Percentiles rank a stretch among this genome's conserved stretches.
Conservation (phyloP, 2,329 filamentous ascomycete genomes). For the Colletotrichum gigasporum region DNA sequence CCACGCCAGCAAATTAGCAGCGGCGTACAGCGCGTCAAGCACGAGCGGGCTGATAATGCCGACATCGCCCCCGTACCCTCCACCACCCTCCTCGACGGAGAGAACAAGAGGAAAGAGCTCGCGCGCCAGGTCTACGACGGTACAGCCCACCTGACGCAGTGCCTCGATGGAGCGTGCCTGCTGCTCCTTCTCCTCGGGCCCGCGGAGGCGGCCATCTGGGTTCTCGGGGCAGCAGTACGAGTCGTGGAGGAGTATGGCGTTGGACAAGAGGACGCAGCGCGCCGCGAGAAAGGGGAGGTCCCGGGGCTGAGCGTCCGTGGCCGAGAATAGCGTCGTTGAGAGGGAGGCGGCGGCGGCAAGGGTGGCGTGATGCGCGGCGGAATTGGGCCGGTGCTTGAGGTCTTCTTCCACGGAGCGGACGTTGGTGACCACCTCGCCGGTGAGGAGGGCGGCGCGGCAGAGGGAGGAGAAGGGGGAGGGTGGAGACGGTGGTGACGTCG, state of each 20-base stretch:
- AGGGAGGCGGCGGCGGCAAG: background rate
- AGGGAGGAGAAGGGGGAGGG: constrained; percentile 61
- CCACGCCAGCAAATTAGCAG: constrained; percentile 48
- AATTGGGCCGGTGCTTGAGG: constrained; percentile 9
- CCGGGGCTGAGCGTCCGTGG: background rate
- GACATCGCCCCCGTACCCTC: constrained; percentile 29
- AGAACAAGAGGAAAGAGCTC: constrained; percentile 35
- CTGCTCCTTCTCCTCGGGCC: constrained; percentile 39
- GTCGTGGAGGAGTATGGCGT: constrained; percentile 43
- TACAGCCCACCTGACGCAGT: constrained; percentile 40
- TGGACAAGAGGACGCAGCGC: constrained; percentile 34
- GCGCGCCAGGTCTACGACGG: constrained; percentile 40
- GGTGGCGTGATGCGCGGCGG: background rate
- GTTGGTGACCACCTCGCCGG: constrained; percentile 45
- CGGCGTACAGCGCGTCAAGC: constrained; percentile 49
- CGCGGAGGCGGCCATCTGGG: constrained; percentile 33
- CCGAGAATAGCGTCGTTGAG: background rate
- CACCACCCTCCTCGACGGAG: constrained; percentile 16
- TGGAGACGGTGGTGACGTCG: constrained; percentile 52
- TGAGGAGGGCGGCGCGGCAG: constrained; percentile 47
- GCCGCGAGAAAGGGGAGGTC: constrained; percentile 29
- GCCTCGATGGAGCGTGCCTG: constrained; percentile 44
- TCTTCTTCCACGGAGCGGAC: constrained; percentile 34
- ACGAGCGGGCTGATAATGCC: constrained; percentile 44
- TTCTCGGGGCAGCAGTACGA: constrained; percentile 46